Evolutionary conservation across 805 yeast genomes (phyloP), one percentile per base, ranked within the genome.

Genomic region (Kluyveromyces lactis): DNA sequence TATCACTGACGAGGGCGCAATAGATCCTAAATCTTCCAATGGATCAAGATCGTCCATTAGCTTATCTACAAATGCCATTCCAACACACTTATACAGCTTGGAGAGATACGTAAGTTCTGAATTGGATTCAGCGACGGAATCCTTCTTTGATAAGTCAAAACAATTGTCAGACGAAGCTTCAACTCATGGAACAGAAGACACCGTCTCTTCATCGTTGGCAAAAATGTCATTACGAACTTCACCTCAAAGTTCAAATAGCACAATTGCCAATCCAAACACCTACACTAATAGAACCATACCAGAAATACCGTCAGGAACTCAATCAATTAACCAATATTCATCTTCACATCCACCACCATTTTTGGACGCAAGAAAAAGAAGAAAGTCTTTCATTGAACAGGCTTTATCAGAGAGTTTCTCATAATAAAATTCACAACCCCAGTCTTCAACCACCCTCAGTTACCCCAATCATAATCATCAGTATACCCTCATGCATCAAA

Each of bases 41-140:
- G 32, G 41, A 6, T 43, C 53, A 6, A 43, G 46, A 11, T 48
- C 52, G 12, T 49, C 55, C 4, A 43, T 47, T 26, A 40, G 42
- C 15, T 15, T 28, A 15, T 40, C 44, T 16, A 31, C 35, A 11
- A 37, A 40, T 42, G 24, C 50, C 1, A 53, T 56, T 24, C 52
- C 58, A 9, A 45, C 59, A 8, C 61, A 56, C 32, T 34, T 56
- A 13, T 56, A 49, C 38, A 52, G 59, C 15, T 38, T 56, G 28
- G 61, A 56, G 39, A 47, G 53, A 24, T 54, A 53, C 41, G 56
- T 56, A 18, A 41, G 55, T 5, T 44, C 52, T 4, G 59, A 51
- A 26, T 42, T 56, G 31, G 61, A 56, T 26, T 41, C 48, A 4
- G 42, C 41, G 7, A 38, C 46, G 21, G 46, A 40, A 18, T 30